Base-by-base conservation (phyloP, 2,329 filamentous ascomycete genomes). In the Teratosphaeria gauchensis region DNA sequence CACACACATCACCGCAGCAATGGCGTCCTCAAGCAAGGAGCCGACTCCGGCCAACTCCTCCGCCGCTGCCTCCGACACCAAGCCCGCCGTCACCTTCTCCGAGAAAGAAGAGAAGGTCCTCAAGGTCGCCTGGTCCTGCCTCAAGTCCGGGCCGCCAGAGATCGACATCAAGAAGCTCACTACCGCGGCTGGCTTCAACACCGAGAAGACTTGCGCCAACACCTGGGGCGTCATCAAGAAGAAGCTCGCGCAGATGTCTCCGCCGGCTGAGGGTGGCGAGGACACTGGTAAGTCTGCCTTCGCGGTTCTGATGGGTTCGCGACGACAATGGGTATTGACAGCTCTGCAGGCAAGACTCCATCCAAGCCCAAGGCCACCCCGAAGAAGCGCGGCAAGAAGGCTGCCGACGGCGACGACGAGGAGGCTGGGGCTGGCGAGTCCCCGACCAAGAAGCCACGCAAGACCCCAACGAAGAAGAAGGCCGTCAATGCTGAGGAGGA, bases 221-320 rank as follows among this genome's bases (percentile, higher is more conserved):
- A 68, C 64, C n/a, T 73, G 71, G 71, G 68, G 64, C 54, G 57
- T 56, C 2, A 65, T 72, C 61, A 72, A 72, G 66, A 69, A 68
- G 64, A 72, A 73, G 65, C 58, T 73, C 51, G 53, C 55, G 14
- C 19, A 54, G 7, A 21, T 65, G 21, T 59, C 55, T 35, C 58
- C 65, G 14, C 9, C 53, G 19, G 58, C 30, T 32, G 63, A 54
- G 21, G 61, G 42, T 12, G 59, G 51, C 33, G 63, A 62, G 53
- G 64, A 61, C 32, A 63, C 58, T 19, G 68, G 62, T 53, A 56
- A 59, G 52, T 21, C 21, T n/a, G 6, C n/a, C n/a, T n/a, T n/a
- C n/a, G n/a, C n/a, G n/a, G n/a, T n/a, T n/a, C n/a, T n/a, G n/a
- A n/a, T n/a, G n/a, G n/a, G n/a, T n/a, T n/a, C n/a, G n/a, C n/a